Evolutionary conservation across 164 flowering plant genomes (phyloP), one percentile per base, ranked within the genome.

Genomic region (Dillenia turbinata): DNA sequence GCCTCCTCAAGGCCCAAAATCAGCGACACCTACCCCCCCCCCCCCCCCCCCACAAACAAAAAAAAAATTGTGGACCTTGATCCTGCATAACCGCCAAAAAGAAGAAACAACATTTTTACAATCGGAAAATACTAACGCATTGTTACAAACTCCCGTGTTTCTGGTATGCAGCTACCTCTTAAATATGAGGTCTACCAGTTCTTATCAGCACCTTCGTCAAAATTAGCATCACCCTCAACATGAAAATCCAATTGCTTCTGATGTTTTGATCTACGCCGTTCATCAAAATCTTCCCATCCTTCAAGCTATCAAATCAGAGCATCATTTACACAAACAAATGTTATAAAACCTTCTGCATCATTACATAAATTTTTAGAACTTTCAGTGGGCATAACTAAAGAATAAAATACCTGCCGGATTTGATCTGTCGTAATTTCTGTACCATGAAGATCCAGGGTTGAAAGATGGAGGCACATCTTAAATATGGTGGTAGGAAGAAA

Each of bases 171-270:
- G 22, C 22, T 19, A 19, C 22, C 22, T 19, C 22, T 19, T 19
- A 19, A 19, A 19, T 1, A 44, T 48, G 6, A 47, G 40, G 58
- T 40, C 44, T 56, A 24, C 66, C 78, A 81, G 50, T 74, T 74
- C 68, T 83, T 83, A 67, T 90, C 98, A 67, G 96, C 97, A 66
- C 96, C 94, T 83, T 90, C 98, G 68, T 90, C 97, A 68, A 93
- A 90, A 50, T 72, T 75, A 44, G 76, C 83, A 46, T 84, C 73
- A 58, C 54, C 63, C 47, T 79, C 74, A 56, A 82, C 84, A 16
- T 92, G 75, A 53, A 85, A 93, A 69, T 90, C 97, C 69, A 93
- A 78, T 71, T 90, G 96, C 72, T 88, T 93, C 78, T 90, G 97
- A 78, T 77, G 87, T 79, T 88, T 90, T 40, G 63, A 57, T n/a